These are phyloP conservation scores for Magnusiomyces ingens DNA, from an alignment of 1,139 yeast genomes.

Conservation along the genomic window DNA sequence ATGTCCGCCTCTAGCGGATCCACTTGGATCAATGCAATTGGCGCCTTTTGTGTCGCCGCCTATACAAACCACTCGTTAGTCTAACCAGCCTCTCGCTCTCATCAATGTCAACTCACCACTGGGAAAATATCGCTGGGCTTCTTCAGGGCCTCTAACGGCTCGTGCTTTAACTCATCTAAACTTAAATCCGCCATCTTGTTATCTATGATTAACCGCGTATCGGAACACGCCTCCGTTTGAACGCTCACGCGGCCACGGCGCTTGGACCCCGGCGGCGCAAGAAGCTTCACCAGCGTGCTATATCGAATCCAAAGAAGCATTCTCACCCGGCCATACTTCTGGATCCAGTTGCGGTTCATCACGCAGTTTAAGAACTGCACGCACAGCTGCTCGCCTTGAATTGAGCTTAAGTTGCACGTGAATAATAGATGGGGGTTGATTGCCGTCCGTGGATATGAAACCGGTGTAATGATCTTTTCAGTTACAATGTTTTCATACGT, in stretches of 20 bases:
- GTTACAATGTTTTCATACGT: slow-evolving; percentile 43
- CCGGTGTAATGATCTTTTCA: slow-evolving; percentile 40
- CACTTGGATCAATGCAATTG: slow-evolving; percentile 24
- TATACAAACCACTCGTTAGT: neutral
- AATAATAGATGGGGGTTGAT: slow-evolving; percentile 58
- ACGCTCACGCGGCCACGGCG: slow-evolving; percentile 53
- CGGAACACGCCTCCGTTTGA: slow-evolving; percentile 54
- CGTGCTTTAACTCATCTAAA: neutral
- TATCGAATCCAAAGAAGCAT: slow-evolving; percentile 61
- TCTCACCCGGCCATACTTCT: slow-evolving; percentile 63
- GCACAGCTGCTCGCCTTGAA: slow-evolving; percentile 58
- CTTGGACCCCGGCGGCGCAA: slow-evolving; percentile 43
- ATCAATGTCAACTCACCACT: neutral
- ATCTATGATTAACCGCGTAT: slow-evolving; percentile 44
- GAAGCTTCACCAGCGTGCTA: slow-evolving; percentile 52
- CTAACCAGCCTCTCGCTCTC: neutral
- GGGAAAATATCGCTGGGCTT: neutral
- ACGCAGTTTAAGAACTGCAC: slow-evolving; percentile 75
- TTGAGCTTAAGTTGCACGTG: slow-evolving; percentile 55
- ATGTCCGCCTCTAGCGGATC: slow-evolving; percentile 25
- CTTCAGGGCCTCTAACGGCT: neutral
- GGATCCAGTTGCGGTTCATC: slow-evolving; percentile 68
- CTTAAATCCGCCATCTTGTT: neutral
- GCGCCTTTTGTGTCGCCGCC: slow-evolving; percentile 7
- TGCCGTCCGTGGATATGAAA: slow-evolving; percentile 35